These are phyloP conservation scores for Diaporthe amygdali DNA, from an alignment of 2,329 filamentous ascomycete species.

Conservation along the genomic window DNA sequence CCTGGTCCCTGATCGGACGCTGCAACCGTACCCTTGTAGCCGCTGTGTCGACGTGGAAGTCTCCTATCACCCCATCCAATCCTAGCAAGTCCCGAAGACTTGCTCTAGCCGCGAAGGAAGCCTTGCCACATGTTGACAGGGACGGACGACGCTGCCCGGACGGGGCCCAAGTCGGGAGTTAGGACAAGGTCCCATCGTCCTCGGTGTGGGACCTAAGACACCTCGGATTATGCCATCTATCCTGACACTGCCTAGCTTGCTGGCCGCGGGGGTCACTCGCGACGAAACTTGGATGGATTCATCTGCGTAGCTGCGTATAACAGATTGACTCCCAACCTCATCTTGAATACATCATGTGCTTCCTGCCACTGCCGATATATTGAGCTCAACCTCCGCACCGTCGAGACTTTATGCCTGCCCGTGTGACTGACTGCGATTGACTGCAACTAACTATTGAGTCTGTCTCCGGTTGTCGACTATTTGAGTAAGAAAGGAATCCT, in stretches of 20 bases:
- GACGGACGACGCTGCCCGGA: slow-evolving; percentile 2
- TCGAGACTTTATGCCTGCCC: neutral
- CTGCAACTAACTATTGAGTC: too few species aligned
- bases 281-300: neutral
- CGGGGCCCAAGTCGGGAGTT: neutral
- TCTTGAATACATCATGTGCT: neutral
- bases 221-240: neutral
- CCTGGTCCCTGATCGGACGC: neutral
- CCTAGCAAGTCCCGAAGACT: neutral
- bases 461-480: neutral
- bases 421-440: slow-evolving; percentile 7
- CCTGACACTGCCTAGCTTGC: neutral
- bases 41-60: neutral
- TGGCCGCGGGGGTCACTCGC: neutral
- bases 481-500: neutral
- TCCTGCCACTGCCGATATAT: slow-evolving; percentile 8
- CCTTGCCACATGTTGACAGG: slow-evolving; percentile 1
- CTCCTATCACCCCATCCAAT: neutral
- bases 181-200: neutral
- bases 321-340: neutral
- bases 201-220: neutral
- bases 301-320: neutral
- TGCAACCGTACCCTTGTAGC: neutral
- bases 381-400: neutral
- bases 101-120: neutral